phyloP scores from a whole-genome alignment of 306 rosid species.

The Ormosia emarginata region DNA sequence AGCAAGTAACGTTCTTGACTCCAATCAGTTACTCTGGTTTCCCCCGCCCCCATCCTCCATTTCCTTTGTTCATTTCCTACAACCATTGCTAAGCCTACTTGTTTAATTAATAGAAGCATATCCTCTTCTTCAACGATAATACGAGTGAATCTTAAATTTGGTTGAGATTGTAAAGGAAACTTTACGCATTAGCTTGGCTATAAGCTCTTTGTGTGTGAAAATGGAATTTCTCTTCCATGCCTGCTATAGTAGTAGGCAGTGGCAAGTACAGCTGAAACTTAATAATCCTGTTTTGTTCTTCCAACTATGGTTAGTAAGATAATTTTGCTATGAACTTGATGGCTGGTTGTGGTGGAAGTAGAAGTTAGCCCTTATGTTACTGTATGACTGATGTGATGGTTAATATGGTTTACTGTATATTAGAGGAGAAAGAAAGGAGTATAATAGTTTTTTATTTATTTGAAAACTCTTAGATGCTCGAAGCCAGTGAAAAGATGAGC shows the following conservation, averaged over 20 bases:
- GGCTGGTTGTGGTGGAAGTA: not conserved
- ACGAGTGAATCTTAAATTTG: constrained; percentile 8
- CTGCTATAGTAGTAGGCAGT: not conserved
- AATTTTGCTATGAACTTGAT: not conserved
- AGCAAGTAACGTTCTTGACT: constrained; percentile 67
- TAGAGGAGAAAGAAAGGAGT: not conserved
- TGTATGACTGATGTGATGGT: not conserved
- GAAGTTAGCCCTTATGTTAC: not conserved
- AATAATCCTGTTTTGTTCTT: not conserved
- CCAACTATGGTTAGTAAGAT: not conserved
- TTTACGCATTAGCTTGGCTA: not conserved
- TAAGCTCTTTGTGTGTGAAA: not conserved
- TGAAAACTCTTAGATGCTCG: not conserved
- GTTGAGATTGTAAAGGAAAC: not conserved
- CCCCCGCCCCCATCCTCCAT: not conserved
- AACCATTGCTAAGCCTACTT: not conserved
- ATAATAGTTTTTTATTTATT: not conserved
- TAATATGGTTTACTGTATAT: not conserved
- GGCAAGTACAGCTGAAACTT: not conserved
- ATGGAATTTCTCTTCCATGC: not conserved
- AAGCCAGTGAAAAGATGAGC: not conserved
- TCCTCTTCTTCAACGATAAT: not conserved
- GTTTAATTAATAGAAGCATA: not conserved
- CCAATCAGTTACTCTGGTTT: not conserved
- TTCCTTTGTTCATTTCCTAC: not conserved